phyloP scores from a whole-genome alignment of 441 rosid genomes.

The Rhodomyrtus psidioides region DNA sequence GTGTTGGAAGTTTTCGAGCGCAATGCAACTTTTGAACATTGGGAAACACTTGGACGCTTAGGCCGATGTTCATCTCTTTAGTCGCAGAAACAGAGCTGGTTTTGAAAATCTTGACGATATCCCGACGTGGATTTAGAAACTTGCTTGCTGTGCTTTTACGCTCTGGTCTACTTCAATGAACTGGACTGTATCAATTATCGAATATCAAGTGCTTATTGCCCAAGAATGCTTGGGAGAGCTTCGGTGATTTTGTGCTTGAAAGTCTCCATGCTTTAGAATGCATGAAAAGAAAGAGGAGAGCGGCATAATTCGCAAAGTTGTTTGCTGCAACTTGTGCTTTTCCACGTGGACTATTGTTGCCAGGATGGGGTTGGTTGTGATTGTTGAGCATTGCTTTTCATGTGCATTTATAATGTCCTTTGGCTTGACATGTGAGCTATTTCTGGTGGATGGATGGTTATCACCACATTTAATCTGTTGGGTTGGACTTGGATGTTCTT shows the following conservation, averaged over 20 bases:
- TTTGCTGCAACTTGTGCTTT: background rate
- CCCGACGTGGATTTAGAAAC: background rate
- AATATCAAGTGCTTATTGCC: background rate
- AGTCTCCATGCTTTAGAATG: background rate
- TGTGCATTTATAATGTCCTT: background rate
- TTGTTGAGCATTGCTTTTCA: background rate
- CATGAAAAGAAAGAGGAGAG: background rate
- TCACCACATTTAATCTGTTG: background rate
- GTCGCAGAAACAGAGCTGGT: background rate
- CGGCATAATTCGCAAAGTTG: background rate
- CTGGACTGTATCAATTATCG: background rate
- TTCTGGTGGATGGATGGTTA: background rate
- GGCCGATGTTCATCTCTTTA: background rate
- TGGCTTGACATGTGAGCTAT: background rate
- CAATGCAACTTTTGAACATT: background rate
- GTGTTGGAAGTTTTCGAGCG: background rate
- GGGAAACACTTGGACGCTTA: background rate
- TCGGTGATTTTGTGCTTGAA: background rate
- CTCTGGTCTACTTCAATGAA: background rate
- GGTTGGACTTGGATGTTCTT: background rate
- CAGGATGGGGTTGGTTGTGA: background rate
- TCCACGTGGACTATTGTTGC: background rate
- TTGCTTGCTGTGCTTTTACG: background rate
- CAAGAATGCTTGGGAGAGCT: background rate
- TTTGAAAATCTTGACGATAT: background rate